Percentiles rank a stretch among this genome's conserved stretches.
These are phyloP conservation scores for Somion occarium DNA, from an alignment of 1,284 basidiomycete species.

Conservation along the genomic window DNA sequence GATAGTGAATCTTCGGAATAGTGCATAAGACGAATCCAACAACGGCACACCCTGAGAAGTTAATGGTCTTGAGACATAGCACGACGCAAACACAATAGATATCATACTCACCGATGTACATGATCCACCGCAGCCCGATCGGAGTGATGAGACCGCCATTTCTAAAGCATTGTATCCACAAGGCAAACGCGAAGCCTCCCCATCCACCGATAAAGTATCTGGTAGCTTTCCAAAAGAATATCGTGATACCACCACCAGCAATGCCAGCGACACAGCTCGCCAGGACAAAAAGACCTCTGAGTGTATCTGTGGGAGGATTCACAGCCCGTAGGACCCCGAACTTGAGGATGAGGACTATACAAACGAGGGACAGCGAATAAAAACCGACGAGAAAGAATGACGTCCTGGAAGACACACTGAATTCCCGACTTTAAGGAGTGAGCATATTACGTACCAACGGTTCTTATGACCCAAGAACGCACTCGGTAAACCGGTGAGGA, in stretches of 20 bases:
- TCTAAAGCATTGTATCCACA: conserved; percentile 85
- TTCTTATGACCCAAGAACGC: conserved; percentile 93
- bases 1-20: conserved; percentile 63
- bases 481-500: conserved; percentile 85
- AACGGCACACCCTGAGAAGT: conserved; percentile 30
- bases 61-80: conserved; percentile 44
- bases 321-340: conserved; percentile 83
- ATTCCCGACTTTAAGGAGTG: conserved; percentile 10
- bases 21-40: conserved; percentile 46
- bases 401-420: conserved; percentile 49
- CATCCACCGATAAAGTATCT: conserved; percentile 85
- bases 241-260: conserved; percentile 78
- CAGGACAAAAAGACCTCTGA: conserved; percentile 89
- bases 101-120: conserved; percentile 67
- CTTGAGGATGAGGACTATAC: conserved; percentile 84
- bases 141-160: conserved; percentile 77
- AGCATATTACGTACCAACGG: conserved; percentile 58
- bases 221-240: conserved; percentile 88
- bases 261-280: conserved; percentile 76
- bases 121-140: conserved; percentile 80
- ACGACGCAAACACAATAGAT: conserved; percentile 19
- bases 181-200: conserved; percentile 83
- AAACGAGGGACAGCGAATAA: conserved; percentile 83
- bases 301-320: conserved; percentile 71
- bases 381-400: conserved; percentile 90